Conservation (phyloP, 192 early-diverging fungal genomes). For the Diversispora eburnea region DNA sequence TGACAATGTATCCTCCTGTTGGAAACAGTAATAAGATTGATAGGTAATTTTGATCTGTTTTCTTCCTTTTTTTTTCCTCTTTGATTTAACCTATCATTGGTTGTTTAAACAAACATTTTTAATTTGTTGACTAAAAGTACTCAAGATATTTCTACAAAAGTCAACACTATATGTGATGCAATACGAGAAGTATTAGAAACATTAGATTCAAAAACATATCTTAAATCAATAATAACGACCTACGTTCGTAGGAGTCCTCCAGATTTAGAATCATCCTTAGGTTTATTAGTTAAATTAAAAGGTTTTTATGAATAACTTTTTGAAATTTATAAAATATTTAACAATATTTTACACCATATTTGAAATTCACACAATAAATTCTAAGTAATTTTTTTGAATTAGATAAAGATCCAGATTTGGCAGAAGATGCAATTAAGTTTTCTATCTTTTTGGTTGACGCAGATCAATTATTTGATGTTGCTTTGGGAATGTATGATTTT, state of each 20-base stretch:
- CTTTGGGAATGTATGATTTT: constrained; percentile 93
- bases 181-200: constrained; percentile 60
- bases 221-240: constrained; percentile 81
- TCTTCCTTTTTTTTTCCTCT: not conserved
- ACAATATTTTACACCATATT: too few relatives aligned
- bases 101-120: constrained; percentile 17
- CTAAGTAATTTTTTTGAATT: not conserved
- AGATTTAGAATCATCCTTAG: constrained; percentile 76
- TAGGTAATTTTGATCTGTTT: not conserved
- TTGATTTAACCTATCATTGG: constrained; percentile 6
- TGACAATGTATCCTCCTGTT: constrained; percentile 69
- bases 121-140: not conserved
- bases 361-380: too few relatives aligned
- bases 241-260: constrained; percentile 78
- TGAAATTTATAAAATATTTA: not conserved
- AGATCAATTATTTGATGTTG: constrained; percentile 84
- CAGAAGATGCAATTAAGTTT: constrained; percentile 86
- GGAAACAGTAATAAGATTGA: not conserved
- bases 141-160: constrained; percentile 48
- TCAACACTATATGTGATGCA: constrained; percentile 69
- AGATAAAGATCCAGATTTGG: constrained; percentile 52
- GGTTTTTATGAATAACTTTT: not conserved
- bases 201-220: constrained; percentile 52
- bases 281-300: constrained; percentile 61
- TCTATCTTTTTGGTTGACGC: constrained; percentile 89